Evolutionary conservation across 306 rosid genomes (phyloP).

Genomic region (Inga laurina): DNA sequence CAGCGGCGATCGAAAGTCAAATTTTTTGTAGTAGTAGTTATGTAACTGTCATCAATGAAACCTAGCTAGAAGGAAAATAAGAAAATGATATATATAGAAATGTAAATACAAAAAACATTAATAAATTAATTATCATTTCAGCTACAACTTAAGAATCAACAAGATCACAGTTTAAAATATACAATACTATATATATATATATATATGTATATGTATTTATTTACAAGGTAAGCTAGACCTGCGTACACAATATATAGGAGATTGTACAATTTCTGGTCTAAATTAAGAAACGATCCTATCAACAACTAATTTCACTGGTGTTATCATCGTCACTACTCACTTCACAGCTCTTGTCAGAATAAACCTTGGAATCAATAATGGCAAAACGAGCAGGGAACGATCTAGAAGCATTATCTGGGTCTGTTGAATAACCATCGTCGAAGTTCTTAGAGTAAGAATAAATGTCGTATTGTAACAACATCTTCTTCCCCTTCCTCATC

Average conservation of each 20-base stretch:
- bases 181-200: not conserved
- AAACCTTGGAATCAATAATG: slow-evolving; percentile 28
- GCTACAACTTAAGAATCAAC: not conserved
- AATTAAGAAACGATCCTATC: not conserved
- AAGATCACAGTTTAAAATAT: not conserved
- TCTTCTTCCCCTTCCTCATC: slow-evolving; percentile 49
- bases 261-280: not conserved
- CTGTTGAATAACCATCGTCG: slow-evolving; percentile 55
- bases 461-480: slow-evolving; percentile 53
- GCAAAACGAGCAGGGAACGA: slow-evolving; percentile 79
- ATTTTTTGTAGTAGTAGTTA: not conserved
- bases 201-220: not conserved
- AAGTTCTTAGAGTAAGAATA: slow-evolving; percentile 60
- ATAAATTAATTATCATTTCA: not conserved
- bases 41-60: not conserved
- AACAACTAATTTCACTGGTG: slow-evolving; percentile 2
- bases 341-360: not conserved
- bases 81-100: not conserved
- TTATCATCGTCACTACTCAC: not conserved
- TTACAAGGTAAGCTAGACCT: not conserved
- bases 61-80: not conserved
- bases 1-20: too few relatives aligned
- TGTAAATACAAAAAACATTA: not conserved
- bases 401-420: slow-evolving; percentile 50
- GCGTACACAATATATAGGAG: not conserved